A percentile compares a stretch with the other conserved stretches of the same genome.
Conservation (phyloP, 176 grass and related monocot genomes). For the Zea luxurians region DNA sequence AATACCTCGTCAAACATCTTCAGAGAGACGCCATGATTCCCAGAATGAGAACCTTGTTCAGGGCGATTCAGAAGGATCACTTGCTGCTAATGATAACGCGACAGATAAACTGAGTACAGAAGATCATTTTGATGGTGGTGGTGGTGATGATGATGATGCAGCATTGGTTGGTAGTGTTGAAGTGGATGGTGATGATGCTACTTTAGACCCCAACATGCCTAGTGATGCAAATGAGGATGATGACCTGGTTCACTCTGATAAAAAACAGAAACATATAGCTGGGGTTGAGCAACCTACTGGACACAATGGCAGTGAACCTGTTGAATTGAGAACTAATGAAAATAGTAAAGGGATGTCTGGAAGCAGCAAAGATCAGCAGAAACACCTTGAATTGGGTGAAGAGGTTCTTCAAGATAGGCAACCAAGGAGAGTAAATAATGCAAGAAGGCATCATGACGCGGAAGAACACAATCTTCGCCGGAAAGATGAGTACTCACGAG, state of each 20-base stretch:
- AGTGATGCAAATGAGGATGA: constrained; percentile 51
- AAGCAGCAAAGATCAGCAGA: constrained; percentile 67
- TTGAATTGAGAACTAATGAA: constrained; percentile 55
- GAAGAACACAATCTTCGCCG: constrained; percentile 47
- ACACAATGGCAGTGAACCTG: constrained; percentile 50
- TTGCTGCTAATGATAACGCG: constrained; percentile 42
- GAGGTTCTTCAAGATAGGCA: constrained; percentile 63
- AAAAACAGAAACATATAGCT: constrained; percentile 49
- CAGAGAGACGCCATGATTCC: constrained; percentile 43
- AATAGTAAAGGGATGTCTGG: constrained; percentile 69
- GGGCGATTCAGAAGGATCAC: constrained; percentile 49
- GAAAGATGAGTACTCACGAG: constrained; percentile 48
- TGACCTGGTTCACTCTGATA: constrained; percentile 50
- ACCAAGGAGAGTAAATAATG: constrained; percentile 46
- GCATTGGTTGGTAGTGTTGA: constrained; percentile 69
- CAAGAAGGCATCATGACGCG: constrained; percentile 51
- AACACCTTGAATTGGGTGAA: constrained; percentile 62
- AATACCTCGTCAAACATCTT: constrained; percentile 43
- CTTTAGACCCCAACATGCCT: constrained; percentile 51
- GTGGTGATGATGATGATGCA: constrained; percentile 54
- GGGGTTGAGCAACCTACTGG: constrained; percentile 47
- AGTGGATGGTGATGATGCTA: constrained; percentile 62
- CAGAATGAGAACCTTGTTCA: constrained; percentile 52
- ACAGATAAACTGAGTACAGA: constrained; percentile 65
- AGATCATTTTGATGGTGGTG: constrained; percentile 50